A percentile compares a stretch with the other conserved stretches of the same genome.
Conservation (phyloP, 73 alveolate species). For the Tetrahymena malaccensis region DNA sequence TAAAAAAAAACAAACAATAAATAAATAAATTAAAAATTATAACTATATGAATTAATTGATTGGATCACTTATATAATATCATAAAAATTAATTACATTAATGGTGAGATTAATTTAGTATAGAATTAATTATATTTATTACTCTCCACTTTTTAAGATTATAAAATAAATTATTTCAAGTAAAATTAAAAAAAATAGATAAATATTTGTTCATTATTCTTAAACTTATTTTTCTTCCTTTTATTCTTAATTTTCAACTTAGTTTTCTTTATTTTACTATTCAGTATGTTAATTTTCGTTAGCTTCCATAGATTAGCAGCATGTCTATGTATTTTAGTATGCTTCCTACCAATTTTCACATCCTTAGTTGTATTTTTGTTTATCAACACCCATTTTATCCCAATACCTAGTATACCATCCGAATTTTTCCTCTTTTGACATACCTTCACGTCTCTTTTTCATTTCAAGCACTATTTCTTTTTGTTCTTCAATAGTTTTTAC, state of each 20-base stretch:
- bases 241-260: background rate
- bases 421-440: slow-evolving; percentile 16
- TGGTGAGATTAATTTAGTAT: too few relatives aligned
- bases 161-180: too few relatives aligned
- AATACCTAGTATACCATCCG: slow-evolving; percentile 36
- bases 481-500: slow-evolving; percentile 33
- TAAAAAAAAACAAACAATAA: too few relatives aligned
- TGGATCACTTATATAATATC: too few relatives aligned
- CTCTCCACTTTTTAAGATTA: too few relatives aligned
- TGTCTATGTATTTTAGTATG: background rate
- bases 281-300: background rate
- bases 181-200: too few relatives aligned
- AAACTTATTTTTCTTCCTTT: background rate
- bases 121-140: too few relatives aligned
- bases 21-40: too few relatives aligned
- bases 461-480: slow-evolving; percentile 5
- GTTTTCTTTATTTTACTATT: background rate
- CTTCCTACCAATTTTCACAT: background rate
- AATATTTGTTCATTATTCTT: background rate
- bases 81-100: too few relatives aligned
- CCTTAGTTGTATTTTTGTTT: background rate
- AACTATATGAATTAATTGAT: too few relatives aligned
- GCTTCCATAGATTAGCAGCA: background rate
- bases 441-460: background rate
- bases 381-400: background rate